Percentiles rank a stretch among this genome's conserved stretches.
Evolutionary conservation across 768 basidiomycete genomes (phyloP).

Genomic region (Filobasidium wieringae): DNA sequence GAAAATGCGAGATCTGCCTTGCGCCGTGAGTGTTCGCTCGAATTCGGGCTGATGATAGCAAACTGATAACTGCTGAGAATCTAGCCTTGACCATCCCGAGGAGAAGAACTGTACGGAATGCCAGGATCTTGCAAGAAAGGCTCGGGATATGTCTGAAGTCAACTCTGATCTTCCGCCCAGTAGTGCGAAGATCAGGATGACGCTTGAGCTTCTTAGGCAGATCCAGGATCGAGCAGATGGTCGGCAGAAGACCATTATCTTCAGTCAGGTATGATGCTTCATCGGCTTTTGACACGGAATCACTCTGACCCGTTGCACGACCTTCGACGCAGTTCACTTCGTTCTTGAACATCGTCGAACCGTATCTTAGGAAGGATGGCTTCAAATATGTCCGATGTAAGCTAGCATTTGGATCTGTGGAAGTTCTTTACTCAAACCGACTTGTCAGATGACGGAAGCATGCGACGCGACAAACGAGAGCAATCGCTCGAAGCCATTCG

Average conservation of each 20-base stretch:
- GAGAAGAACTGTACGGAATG: constrained; percentile 52
- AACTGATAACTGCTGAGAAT: background rate
- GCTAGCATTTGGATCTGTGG: constrained; percentile 34
- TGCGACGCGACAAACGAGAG: constrained; percentile 66
- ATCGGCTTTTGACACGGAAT: constrained; percentile 39
- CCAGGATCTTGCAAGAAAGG: constrained; percentile 44
- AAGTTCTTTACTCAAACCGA: background rate
- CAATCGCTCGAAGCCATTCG: constrained; percentile 62
- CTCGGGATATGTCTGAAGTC: constrained; percentile 42
- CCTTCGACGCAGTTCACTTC: constrained; percentile 45
- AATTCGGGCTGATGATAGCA: background rate
- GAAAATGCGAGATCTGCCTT: constrained; percentile 71
- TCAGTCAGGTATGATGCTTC: constrained; percentile 53
- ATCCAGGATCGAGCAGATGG: constrained; percentile 50
- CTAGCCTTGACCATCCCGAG: constrained; percentile 26
- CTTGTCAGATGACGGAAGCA: constrained; percentile 72
- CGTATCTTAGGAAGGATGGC: constrained; percentile 58
- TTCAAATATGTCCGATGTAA: constrained; percentile 74
- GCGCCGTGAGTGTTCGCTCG: constrained; percentile 45
- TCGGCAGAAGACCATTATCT: constrained; percentile 86
- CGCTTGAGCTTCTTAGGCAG: constrained; percentile 57
- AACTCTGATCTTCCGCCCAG: constrained; percentile 48
- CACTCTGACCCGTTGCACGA: background rate
- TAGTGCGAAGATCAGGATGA: constrained; percentile 78
- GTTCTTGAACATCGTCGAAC: constrained; percentile 73